Evolutionary conservation across 305 asterid genomes (phyloP).

Genomic region (Fraxinus platypoda): DNA sequence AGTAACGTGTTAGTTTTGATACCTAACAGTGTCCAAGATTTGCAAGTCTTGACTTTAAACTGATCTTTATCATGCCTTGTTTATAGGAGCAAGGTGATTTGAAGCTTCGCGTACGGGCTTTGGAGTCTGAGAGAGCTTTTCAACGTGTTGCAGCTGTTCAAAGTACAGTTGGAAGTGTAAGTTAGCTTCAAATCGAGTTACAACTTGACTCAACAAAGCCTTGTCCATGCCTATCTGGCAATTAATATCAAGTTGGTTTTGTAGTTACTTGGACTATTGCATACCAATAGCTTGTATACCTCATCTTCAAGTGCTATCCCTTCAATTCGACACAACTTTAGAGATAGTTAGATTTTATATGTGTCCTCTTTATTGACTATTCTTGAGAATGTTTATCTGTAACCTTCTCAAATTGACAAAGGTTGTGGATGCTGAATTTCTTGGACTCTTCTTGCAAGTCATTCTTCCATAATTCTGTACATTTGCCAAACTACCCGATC

Average conservation of each 20-base stretch:
- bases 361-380: background rate
- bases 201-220: background rate
- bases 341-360: background rate
- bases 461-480: background rate
- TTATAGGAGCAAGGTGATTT: constrained; percentile 95
- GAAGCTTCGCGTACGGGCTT: constrained; percentile 90
- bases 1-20: background rate
- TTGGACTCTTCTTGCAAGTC: background rate
- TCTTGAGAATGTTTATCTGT: background rate
- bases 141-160: constrained; percentile 94
- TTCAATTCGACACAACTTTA: background rate
- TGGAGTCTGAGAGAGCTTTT: constrained; percentile 96
- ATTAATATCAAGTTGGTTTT: background rate
- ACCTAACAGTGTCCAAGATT: background rate
- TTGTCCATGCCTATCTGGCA: background rate
- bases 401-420: background rate
- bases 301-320: background rate
- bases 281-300: background rate
- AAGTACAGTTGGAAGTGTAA: constrained; percentile 74
- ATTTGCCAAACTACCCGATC: background rate
- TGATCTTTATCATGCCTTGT: background rate
- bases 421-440: background rate
- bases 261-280: background rate
- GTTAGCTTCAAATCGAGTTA: constrained; percentile 28
- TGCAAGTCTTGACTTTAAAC: background rate